Evolutionary conservation across 805 yeast genomes (phyloP).

Genomic region (Maudiozyma serrabonitensis): DNA sequence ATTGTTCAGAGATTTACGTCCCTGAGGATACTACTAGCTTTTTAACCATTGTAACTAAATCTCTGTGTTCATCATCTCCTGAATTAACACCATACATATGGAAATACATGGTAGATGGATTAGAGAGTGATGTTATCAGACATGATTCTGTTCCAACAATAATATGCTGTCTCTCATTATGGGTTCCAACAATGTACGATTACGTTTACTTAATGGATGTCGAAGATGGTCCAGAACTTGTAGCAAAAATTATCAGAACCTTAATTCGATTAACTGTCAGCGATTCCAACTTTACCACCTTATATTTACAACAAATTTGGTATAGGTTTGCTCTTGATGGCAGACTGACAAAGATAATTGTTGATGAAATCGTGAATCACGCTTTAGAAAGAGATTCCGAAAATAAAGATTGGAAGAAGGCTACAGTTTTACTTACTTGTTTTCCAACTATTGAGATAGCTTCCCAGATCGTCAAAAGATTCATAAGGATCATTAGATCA

Average conservation of each 20-base stretch:
- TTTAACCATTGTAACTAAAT: slow-evolving; percentile 44
- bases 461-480: slow-evolving; percentile 47
- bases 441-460: slow-evolving; percentile 61
- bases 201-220: slow-evolving; percentile 44
- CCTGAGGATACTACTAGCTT: slow-evolving; percentile 58
- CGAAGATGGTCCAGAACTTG: slow-evolving; percentile 45
- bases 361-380: slow-evolving; percentile 63
- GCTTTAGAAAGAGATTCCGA: slow-evolving; percentile 66
- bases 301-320: slow-evolving; percentile 59
- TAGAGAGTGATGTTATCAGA: slow-evolving; percentile 12
- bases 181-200: slow-evolving; percentile 57
- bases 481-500: slow-evolving; percentile 43
- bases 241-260: slow-evolving; percentile 49
- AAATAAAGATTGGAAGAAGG: slow-evolving; percentile 53
- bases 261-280: slow-evolving; percentile 47
- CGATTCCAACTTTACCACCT: slow-evolving; percentile 37
- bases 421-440: slow-evolving; percentile 47
- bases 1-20: slow-evolving; percentile 48
- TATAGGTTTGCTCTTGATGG: slow-evolving; percentile 52
- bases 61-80: slow-evolving; percentile 45
- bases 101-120: slow-evolving; percentile 17
- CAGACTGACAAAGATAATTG: slow-evolving; percentile 41
- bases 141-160: slow-evolving; percentile 10
- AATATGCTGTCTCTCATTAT: slow-evolving; percentile 40
- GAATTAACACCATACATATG: slow-evolving; percentile 47